Conservation (phyloP, 371 early-diverging fungal species). For the Circinella umbellata region DNA sequence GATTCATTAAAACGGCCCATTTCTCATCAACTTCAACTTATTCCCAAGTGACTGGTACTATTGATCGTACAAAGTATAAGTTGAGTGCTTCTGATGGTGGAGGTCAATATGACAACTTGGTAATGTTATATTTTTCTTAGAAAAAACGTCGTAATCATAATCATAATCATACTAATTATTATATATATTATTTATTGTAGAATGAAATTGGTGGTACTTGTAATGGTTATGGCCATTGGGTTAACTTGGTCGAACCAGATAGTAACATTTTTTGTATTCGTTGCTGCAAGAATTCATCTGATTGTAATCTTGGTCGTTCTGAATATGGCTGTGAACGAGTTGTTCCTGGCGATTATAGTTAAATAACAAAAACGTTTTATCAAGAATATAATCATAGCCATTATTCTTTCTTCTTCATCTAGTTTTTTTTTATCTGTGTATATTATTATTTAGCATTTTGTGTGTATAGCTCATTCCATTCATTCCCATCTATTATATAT, state of each 20-base stretch:
- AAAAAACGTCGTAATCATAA: neutral
- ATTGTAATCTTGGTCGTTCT: conserved; percentile 37
- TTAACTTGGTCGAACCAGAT: conserved; percentile 49
- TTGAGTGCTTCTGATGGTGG: conserved; percentile 50
- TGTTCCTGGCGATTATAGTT: conserved; percentile 42
- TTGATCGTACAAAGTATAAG: conserved; percentile 43
- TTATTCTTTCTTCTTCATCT: neutral
- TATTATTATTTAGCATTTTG: neutral
- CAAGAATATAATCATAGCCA: too few species aligned
- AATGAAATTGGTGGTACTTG: conserved; percentile 30
- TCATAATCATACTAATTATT: neutral
- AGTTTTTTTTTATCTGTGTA: neutral
- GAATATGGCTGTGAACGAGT: conserved; percentile 38
- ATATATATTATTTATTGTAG: neutral
- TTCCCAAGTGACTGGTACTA: conserved; percentile 56
- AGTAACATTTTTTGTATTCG: conserved; percentile 42
- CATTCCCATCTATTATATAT: too few species aligned
- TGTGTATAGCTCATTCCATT: too few species aligned
- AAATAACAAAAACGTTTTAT: neutral
- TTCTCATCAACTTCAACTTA: conserved; percentile 34
- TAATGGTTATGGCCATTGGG: conserved; percentile 37
- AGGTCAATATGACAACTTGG: conserved; percentile 50
- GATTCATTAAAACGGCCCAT: conserved; percentile 53
- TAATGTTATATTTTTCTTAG: neutral
- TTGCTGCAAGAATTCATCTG: conserved; percentile 37